These are phyloP conservation scores for Usnea hakonensis DNA, from an alignment of 495 filamentous ascomycete species.

Conservation along the genomic window DNA sequence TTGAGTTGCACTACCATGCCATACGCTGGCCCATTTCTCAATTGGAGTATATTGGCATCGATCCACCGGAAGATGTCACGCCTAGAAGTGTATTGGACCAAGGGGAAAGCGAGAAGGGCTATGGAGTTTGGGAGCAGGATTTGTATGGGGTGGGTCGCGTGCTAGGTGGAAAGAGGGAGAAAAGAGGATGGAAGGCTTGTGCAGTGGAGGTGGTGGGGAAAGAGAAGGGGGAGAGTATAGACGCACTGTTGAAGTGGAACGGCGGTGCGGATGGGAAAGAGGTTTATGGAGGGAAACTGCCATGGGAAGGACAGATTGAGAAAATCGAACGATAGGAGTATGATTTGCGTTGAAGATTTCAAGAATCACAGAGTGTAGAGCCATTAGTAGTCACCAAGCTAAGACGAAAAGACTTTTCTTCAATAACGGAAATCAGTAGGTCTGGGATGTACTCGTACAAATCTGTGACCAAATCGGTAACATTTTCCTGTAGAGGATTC, in stretches of 20 bases:
- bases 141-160: slow-evolving; percentile 36
- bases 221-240: slow-evolving; percentile 29
- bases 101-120: slow-evolving; percentile 37
- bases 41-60: slow-evolving; percentile 55
- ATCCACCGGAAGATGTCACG: slow-evolving; percentile 54
- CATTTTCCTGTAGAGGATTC: no score
- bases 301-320: slow-evolving; percentile 29
- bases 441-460: no score
- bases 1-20: slow-evolving; percentile 59
- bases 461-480: no score
- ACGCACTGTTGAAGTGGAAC: slow-evolving; percentile 35
- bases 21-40: slow-evolving; percentile 45
- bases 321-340: background rate
- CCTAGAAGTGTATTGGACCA: slow-evolving; percentile 37
- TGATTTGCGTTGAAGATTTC: background rate
- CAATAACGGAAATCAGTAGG: no score
- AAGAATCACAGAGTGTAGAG: background rate
- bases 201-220: slow-evolving; percentile 24
- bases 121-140: slow-evolving; percentile 40
- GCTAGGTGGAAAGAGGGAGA: slow-evolving; percentile 33
- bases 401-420: no score
- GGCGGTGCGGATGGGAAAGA: slow-evolving; percentile 33
- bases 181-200: slow-evolving; percentile 35
- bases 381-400: no score
- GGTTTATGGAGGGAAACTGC: slow-evolving; percentile 33